Evolutionary conservation across 768 basidiomycete species (phyloP), one percentile per base, ranked within the genome.

Genomic region (Rhodotorula paludigena): DNA sequence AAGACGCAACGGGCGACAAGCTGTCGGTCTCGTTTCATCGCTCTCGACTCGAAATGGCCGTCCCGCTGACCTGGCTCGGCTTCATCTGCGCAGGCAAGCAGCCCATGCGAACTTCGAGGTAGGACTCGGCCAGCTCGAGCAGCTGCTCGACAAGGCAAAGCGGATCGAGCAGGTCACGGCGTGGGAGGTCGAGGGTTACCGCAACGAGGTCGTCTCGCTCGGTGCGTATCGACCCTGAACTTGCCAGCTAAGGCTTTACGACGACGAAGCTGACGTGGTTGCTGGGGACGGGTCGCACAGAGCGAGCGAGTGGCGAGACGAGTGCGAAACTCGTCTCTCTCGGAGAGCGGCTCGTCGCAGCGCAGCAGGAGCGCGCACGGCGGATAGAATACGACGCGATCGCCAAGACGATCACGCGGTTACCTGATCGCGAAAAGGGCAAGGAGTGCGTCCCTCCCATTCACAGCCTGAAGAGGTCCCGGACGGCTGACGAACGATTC

Each of bases 371-470:
- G 32, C 66, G 70, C 30, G 66, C 65, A 10, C 47, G 66, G 16
- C 39, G 60, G 47, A 67, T 71, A 36, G 65, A 71, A 52, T 71
- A 71, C 63, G 70, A 71, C 38, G 51, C n/a, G 1, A 11, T 53
- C 10, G 58, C 62, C 3, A 64, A 45, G 52, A 28, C 20, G 11
- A 71, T 71, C 10, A n/a, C 21, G 0, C 53, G 56, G 25, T 28
- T 71, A 12, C 60, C 61, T 1, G 60, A 58, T 25, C 56, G 69
- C 5, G 39, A 35, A 15, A 66, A 71, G 52, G 69, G 69, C 6
- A n/a, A 41, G 15, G 69, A 71, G 69, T 71, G 23, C 35, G 69
- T 64, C 20, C 18, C 35, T 41, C 38, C 25, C 16, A 32, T n/a
- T 18, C n/a, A n/a, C n/a, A n/a, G n/a, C n/a, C 18, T 12, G 9